Base-by-base conservation (phyloP, 352 stramenopile species). In the Phytophthora megakarya region DNA sequence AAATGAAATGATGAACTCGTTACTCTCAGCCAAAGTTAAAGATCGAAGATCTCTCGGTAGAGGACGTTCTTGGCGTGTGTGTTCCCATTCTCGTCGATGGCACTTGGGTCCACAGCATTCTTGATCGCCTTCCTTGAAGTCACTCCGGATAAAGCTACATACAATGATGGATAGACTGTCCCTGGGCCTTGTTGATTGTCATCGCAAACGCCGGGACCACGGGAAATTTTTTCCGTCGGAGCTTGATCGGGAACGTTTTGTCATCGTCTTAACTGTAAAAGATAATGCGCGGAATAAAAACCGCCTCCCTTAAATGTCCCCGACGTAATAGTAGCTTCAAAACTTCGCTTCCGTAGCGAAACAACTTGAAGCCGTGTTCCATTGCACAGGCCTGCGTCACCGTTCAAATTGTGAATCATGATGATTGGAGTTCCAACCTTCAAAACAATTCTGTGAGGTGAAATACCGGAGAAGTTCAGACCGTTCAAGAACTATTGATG, bases 131-230 rank as follows among this genome's bases (percentile, higher is more conserved):
- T 45, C 15, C 46, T 43, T 44, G 57, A 58, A 26, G 57, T 46
- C 12, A 52, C 57, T 28, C 12, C 10, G 1, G 44, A 64, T 11
- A 64, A 15, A 5, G 26, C 26, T 13, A n/a, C 25, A 38, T 33
- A 35, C 16, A 18, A 50, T 53, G 30, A 12, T 44, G 22, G 10
- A 64, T 32, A 37, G 55, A 44, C 21, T 50, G 23, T 33, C 37
- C 35, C 39, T 68, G 51, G n/a, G 44, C 51, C 19, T 60, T 63
- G 51, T 65, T 64, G 32, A 72, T 67, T 2, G 50, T 61, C 44
- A 72, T 65, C 0, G 57, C 45, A 35, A 64, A 72, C 1, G 64
- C 45, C 2, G 51, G 44, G 0, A 56, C 7, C 5, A 66, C 23
- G 1, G 56, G 56, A 37, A 72, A 67, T 30, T 67, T 33, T 25